Base-by-base conservation (phyloP, 2,329 filamentous ascomycete species). In the Fusarium penzigii region DNA sequence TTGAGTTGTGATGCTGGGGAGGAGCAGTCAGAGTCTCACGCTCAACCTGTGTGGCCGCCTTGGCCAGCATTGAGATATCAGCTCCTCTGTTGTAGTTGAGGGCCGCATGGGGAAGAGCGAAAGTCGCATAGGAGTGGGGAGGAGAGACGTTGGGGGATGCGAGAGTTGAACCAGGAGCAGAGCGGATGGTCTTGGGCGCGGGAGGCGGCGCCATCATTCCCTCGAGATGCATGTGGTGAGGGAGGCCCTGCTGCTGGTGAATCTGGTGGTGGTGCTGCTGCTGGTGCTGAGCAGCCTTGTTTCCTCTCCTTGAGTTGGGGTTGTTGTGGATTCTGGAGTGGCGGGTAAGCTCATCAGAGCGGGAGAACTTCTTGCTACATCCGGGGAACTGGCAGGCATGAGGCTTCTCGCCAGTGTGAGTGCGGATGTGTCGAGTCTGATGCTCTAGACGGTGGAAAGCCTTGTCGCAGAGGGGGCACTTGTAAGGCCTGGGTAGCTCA, bases 301-400 rank as follows among this genome's bases (percentile, higher is more conserved):
- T 95, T 61, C 91, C 92, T 68, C 93, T 82, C 69, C 94, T 83
- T 52, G 92, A 97, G 80, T 97, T 97, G 53, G 94, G 93, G 76
- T 97, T 99, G 84, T 90, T 97, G 83, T 99, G 93, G 77, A 99
- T 99, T 72, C 93, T 85, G 70, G 93, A 97, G 76, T 99, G 93
- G 56, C 93, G 87, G 57, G 94, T 99, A 64, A 99, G 81, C 76
- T 99, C 93, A 70, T 99, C 93, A 12, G 93, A 97, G 59, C 93
- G 87, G 59, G 90, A 96, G 78, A 99, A 97, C 67, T 93, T 90
- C 78, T 97, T 97, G 65, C 90, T 93, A 84, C 93, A 97, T 65
- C 92, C 92, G 5, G 91, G 92, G 68, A 93, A 97, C 71, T 90
- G 87, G 83, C 93, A 99, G 57, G 90, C 92, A 68, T 97, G 94